Evolutionary conservation across 2,329 filamentous ascomycete genomes (phyloP).

Genomic region (Colletotrichum sp.): DNA sequence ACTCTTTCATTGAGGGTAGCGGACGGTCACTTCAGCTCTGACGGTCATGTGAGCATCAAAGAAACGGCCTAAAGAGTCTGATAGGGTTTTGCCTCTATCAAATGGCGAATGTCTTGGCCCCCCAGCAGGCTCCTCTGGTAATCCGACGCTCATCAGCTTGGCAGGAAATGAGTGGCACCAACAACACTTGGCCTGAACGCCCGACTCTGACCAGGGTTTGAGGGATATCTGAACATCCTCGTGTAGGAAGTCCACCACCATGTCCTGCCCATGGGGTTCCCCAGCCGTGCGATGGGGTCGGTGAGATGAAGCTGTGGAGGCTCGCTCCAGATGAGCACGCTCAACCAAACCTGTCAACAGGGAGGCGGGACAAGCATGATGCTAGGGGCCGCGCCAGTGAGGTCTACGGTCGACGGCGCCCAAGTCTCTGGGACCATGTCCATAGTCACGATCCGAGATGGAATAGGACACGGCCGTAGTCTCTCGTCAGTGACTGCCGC

Average conservation of each 20-base stretch:
- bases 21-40: neutral
- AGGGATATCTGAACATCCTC: neutral
- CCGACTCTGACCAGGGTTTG: neutral
- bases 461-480: neutral
- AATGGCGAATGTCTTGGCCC: neutral
- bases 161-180: neutral
- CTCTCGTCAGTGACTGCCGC: neutral
- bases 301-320: neutral
- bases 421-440: neutral
- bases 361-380: neutral
- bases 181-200: neutral
- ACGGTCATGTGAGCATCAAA: neutral
- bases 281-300: neutral
- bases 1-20: neutral
- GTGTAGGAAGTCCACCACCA: neutral
- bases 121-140: neutral
- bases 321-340: neutral
- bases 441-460: neutral
- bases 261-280: neutral
- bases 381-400: neutral
- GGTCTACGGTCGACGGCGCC: neutral
- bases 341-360: neutral
- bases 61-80: neutral
- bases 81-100: neutral
- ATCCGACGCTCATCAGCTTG: neutral